A percentile compares a stretch with the other conserved stretches of the same genome.
These are phyloP conservation scores for Epithemia pelagica DNA, from an alignment of 108 stramenopile genomes.

Conservation along the genomic window DNA sequence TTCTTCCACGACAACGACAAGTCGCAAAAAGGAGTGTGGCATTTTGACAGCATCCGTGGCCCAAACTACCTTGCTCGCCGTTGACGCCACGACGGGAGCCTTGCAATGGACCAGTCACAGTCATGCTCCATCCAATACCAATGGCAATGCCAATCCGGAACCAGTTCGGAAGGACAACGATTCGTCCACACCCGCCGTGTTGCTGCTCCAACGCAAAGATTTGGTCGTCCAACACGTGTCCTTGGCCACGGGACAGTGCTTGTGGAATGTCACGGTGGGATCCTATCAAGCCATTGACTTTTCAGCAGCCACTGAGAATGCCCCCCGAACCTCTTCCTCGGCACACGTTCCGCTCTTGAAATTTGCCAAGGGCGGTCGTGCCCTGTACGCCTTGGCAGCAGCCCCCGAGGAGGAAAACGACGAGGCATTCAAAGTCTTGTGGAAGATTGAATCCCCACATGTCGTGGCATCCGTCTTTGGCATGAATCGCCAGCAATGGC, in stretches of 20 bases:
- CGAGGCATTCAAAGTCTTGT: conserved; percentile 22
- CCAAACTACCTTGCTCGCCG: conserved; percentile 53
- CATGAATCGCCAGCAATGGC: conserved; percentile 50
- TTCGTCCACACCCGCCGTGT: conserved; percentile 14
- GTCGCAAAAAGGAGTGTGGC: conserved; percentile 32
- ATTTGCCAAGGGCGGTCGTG: conserved; percentile 67
- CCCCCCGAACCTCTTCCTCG: conserved; percentile 2
- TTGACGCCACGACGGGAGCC: conserved; percentile 22
- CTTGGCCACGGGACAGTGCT: conserved; percentile 45
- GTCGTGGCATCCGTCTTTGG: conserved; percentile 73
- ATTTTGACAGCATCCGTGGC: conserved; percentile 67
- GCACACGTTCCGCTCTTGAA: conserved; percentile 40
- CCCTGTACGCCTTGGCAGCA: conserved; percentile 40
- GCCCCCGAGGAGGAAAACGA: neutral
- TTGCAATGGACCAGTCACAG: conserved; percentile 23
- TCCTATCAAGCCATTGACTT: conserved; percentile 63
- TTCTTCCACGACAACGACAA: neutral
- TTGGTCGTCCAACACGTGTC: conserved; percentile 59
- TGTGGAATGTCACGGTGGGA: conserved; percentile 77
- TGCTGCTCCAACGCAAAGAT: conserved; percentile 77
- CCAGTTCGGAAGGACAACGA: neutral
- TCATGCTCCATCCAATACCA: neutral
- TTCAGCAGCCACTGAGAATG: conserved; percentile 18
- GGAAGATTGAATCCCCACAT: conserved; percentile 48
- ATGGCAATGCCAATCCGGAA: conserved; percentile 11